Evolutionary conservation across 1,284 basidiomycete species (phyloP).

Genomic region (Schizopora paradoxa): DNA sequence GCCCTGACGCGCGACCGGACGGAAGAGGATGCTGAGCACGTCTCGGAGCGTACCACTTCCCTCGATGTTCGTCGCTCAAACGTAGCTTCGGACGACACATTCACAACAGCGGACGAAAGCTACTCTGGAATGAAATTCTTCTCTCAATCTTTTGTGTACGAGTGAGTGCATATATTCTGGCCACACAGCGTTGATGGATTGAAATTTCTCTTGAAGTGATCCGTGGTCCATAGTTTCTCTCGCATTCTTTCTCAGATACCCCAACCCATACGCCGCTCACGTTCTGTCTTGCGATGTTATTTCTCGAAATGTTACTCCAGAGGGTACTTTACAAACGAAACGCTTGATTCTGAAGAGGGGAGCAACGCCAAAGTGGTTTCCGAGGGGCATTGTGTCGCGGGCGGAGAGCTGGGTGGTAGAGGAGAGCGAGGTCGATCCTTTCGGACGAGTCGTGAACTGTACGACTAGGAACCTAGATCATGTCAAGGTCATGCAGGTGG

Average conservation of each 20-base stretch:
- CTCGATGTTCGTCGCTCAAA: too few relatives aligned
- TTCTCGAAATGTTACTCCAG: conserved; percentile 66
- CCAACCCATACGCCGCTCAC: conserved; percentile 93
- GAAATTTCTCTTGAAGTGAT: conserved; percentile 49
- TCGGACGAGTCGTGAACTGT: conserved; percentile 64
- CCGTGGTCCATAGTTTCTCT: conserved; percentile 87
- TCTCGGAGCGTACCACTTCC: too few relatives aligned
- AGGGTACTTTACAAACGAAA: conserved; percentile 79
- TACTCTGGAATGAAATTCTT: conserved; percentile 71
- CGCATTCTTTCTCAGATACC: conserved; percentile 94
- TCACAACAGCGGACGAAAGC: conserved; percentile 16
- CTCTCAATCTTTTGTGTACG: conserved; percentile 74
- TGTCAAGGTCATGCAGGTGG: conserved; percentile 78
- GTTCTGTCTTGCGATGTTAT: conserved; percentile 94
- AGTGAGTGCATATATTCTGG: conserved; percentile 41
- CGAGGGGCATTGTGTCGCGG: conserved; percentile 68
- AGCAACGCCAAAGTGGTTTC: conserved; percentile 87
- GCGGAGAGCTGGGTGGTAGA: conserved; percentile 86
- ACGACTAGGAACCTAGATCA: conserved; percentile 78
- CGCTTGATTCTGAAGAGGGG: conserved; percentile 91
- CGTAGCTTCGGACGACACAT: too few relatives aligned
- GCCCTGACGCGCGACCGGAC: too few relatives aligned
- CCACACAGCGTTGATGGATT: neutral
- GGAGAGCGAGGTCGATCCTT: conserved; percentile 84
- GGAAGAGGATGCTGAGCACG: too few relatives aligned